A percentile compares a stretch with the other conserved stretches of the same genome.
These are phyloP conservation scores for Fusarium drepaniforme DNA, from an alignment of 2,329 filamentous ascomycete genomes.

Conservation along the genomic window DNA sequence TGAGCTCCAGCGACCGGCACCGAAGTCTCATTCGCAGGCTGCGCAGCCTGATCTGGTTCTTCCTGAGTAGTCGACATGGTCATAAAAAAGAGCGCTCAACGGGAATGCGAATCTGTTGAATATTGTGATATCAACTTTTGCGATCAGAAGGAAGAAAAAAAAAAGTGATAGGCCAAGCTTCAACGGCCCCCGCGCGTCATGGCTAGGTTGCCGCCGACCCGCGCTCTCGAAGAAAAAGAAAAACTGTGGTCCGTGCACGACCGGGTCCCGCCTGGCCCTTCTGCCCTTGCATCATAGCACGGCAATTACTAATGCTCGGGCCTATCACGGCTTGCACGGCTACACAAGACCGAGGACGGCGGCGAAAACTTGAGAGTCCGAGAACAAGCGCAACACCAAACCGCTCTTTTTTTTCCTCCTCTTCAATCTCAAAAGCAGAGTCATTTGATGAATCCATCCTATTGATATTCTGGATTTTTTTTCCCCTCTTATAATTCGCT, in stretches of 20 bases:
- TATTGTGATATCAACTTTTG: not conserved
- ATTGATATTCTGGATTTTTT: not conserved
- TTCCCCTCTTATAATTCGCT: not conserved
- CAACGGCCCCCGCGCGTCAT: constrained; percentile 35
- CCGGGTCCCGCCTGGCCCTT: not conserved
- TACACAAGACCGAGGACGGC: constrained; percentile 32
- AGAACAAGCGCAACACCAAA: constrained; percentile 30
- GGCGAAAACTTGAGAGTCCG: constrained; percentile 45
- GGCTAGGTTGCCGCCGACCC: constrained; percentile 1
- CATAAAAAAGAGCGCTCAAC: not conserved
- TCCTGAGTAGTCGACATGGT: constrained; percentile 30
- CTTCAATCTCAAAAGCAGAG: constrained; percentile 7
- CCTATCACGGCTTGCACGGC: constrained; percentile 42
- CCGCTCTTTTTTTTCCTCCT: not conserved
- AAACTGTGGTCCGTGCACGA: constrained; percentile 20
- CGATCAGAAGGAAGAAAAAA: not conserved
- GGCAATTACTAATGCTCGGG: constrained; percentile 50
- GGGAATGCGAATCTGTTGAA: not conserved
- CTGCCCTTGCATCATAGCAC: constrained; percentile 47
- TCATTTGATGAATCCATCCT: constrained; percentile 11
- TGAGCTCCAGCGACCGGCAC: not conserved
- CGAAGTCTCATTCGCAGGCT: constrained; percentile 6
- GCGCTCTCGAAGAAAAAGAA: constrained; percentile 6
- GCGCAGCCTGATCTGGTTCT: constrained; percentile 4
- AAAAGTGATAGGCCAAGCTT: not conserved